These are phyloP conservation scores for Didymella sp. DNA, from an alignment of 2,329 filamentous ascomycete species.

Conservation along the genomic window DNA sequence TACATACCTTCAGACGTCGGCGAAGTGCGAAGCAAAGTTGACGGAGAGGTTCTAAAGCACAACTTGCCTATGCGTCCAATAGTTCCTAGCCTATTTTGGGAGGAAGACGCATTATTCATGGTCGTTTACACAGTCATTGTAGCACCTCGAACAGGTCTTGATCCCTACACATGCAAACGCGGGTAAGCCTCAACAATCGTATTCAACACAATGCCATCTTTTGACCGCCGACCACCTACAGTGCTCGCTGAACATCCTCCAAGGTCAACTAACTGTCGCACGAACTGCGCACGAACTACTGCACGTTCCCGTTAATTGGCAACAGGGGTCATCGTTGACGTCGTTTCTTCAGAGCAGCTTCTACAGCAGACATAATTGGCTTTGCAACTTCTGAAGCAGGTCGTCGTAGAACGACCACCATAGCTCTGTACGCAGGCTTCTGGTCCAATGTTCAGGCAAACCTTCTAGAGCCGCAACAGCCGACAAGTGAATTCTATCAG, in stretches of 20 bases:
- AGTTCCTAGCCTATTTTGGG: neutral
- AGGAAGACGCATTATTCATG: neutral
- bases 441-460: neutral
- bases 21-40: neutral
- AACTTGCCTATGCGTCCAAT: neutral
- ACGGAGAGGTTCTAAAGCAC: neutral
- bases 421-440: neutral
- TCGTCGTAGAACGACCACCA: no score
- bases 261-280: neutral
- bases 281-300: conserved; percentile 10
- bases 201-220: neutral
- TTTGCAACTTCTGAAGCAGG: neutral
- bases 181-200: neutral
- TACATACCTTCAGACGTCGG: neutral
- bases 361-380: neutral
- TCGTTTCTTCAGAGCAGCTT: neutral
- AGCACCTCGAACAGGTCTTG: neutral
- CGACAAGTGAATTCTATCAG: no score
- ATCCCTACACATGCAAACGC: neutral
- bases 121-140: neutral
- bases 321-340: neutral
- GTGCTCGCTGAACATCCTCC: neutral
- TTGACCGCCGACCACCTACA: neutral
- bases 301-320: conserved; percentile 1
- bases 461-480: neutral